Evolutionary conservation across 768 basidiomycete species (phyloP).

Genomic region (Amanita phalloides): DNA sequence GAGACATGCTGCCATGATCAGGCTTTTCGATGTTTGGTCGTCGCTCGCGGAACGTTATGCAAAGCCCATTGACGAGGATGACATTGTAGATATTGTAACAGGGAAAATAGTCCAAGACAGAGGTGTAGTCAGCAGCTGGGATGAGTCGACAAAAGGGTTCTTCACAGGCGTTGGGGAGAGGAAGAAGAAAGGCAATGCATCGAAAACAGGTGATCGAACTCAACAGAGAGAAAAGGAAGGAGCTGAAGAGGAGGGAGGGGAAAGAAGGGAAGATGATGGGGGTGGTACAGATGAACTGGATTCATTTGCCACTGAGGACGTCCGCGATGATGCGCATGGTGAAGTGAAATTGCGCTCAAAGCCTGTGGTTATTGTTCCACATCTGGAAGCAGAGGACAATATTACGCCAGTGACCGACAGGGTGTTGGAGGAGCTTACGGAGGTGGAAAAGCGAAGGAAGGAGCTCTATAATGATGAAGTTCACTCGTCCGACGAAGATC

Average conservation of each 20-base stretch:
- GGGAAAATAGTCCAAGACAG: conserved; percentile 57
- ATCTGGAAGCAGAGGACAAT: conserved; percentile 10
- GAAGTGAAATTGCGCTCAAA: conserved; percentile 10
- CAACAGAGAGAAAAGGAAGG: conserved; percentile 31
- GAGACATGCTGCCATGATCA: conserved; percentile 43
- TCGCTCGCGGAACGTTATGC: conserved; percentile 60
- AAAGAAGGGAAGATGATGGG: conserved; percentile 36
- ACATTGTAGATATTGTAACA: conserved; percentile 61
- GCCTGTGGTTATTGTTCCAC: not conserved
- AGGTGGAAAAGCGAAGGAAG: conserved; percentile 45
- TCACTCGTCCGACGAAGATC: conserved; percentile 37
- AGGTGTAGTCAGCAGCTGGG: conserved; percentile 41
- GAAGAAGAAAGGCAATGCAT: conserved; percentile 16
- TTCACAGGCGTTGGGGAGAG: conserved; percentile 26
- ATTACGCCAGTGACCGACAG: conserved; percentile 37
- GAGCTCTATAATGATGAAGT: conserved; percentile 36
- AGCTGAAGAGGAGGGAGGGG: conserved; percentile 37
- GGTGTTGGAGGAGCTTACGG: conserved; percentile 57
- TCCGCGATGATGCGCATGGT: conserved; percentile 19
- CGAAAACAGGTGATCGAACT: conserved; percentile 31
- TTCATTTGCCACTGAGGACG: conserved; percentile 26
- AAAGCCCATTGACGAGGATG: conserved; percentile 63
- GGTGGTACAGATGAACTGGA: conserved; percentile 41
- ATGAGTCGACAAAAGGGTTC: conserved; percentile 37
- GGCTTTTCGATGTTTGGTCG: conserved; percentile 55